These are phyloP conservation scores for Berberis thunbergii DNA, from an alignment of 164 flowering plant species.

Conservation along the genomic window DNA sequence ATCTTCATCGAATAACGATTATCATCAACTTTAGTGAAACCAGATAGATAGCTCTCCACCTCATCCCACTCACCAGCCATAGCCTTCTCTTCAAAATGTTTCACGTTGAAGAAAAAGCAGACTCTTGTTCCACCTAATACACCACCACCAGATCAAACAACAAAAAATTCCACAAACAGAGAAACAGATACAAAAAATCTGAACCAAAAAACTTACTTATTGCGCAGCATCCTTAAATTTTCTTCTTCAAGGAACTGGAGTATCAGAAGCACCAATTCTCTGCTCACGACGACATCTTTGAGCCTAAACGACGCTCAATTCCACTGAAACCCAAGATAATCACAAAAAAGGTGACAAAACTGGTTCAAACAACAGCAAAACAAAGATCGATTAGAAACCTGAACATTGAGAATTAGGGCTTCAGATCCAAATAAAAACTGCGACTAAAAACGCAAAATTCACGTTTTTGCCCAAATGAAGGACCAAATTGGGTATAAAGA, in stretches of 20 bases:
- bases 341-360: slow-evolving; percentile 3
- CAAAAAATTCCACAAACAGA: background rate
- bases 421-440: too few species aligned
- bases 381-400: too few species aligned
- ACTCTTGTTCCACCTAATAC: slow-evolving; percentile 74
- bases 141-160: slow-evolving; percentile 5
- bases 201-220: slow-evolving; percentile 27
- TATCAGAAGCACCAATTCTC: slow-evolving; percentile 89
- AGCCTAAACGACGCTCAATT: background rate
- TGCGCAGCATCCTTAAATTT: slow-evolving; percentile 89
- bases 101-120: slow-evolving; percentile 80
- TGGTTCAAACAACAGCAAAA: too few species aligned
- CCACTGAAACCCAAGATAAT: background rate
- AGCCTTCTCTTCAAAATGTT: slow-evolving; percentile 76
- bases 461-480: too few species aligned
- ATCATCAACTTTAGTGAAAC: slow-evolving; percentile 80
- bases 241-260: slow-evolving; percentile 91
- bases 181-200: background rate
- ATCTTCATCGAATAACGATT: slow-evolving; percentile 85
- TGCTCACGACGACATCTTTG: slow-evolving; percentile 66
- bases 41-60: slow-evolving; percentile 76
- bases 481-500: too few species aligned
- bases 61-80: slow-evolving; percentile 91
- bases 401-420: too few species aligned
- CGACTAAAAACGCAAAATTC: too few species aligned